Conservation (phyloP, 1,284 basidiomycete genomes). For the Ceratobasidium sp. region DNA sequence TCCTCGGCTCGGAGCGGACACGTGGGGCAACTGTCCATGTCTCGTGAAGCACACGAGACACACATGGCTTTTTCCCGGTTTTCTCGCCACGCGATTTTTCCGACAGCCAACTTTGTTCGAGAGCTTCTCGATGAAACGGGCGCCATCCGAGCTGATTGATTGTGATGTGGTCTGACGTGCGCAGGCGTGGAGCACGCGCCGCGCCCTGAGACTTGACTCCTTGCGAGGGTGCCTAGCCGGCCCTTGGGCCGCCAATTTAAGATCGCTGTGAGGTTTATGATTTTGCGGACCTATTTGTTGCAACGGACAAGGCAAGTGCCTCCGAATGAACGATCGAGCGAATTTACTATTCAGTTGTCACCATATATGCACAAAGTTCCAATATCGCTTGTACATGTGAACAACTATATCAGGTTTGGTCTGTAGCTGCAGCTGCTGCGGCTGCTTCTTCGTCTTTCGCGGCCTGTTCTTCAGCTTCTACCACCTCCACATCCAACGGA, state of each 20-base stretch:
- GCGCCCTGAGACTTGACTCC: conserved; percentile 23
- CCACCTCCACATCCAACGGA: conserved; percentile 94
- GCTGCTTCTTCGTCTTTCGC: conserved; percentile 51
- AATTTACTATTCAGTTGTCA: conserved; percentile 5
- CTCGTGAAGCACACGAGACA: conserved; percentile 39
- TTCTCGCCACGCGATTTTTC: conserved; percentile 29
- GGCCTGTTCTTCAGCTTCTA: conserved; percentile 79
- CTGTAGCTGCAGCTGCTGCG: conserved; percentile 26
- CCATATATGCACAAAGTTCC: conserved; percentile 17
- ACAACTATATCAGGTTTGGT: conserved; percentile 30
- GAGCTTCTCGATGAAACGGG: conserved; percentile 33
- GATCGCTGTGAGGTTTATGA: not conserved
- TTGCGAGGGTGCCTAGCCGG: conserved; percentile 7
- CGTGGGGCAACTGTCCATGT: conserved; percentile 33
- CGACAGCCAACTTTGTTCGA: conserved; percentile 20
- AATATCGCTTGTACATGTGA: conserved; percentile 19
- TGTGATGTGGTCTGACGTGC: conserved; percentile 29
- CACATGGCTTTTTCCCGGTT: conserved; percentile 30
- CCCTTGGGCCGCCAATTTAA: not conserved
- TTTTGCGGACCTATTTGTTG: conserved; percentile 1
- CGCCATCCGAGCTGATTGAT: conserved; percentile 37
- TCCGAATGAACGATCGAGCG: not conserved
- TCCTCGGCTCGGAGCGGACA: conserved; percentile 27
- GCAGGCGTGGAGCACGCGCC: conserved; percentile 11
- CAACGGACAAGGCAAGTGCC: not conserved